A percentile compares a stretch with the other conserved stretches of the same genome.
Evolutionary conservation across 2,329 filamentous ascomycete genomes (phyloP).

Genomic region (Xylaria sp.): DNA sequence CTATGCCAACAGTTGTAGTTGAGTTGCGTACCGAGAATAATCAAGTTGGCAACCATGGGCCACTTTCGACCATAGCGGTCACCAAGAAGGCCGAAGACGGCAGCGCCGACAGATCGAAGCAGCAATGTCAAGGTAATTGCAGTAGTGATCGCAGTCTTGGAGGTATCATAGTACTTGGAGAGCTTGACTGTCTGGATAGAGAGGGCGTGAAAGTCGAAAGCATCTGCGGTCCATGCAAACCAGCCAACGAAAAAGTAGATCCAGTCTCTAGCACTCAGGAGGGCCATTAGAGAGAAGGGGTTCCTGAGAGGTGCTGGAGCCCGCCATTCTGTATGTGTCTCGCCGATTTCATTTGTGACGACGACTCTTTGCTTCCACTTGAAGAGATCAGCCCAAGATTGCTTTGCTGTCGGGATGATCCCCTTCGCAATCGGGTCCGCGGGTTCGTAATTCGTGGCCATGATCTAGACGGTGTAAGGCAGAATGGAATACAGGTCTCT

Average conservation of each 20-base stretch:
- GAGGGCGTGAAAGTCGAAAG: constrained; percentile 85
- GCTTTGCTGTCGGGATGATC: constrained; percentile 70
- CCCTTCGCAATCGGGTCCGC: constrained; percentile 76
- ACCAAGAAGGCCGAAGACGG: constrained; percentile 78
- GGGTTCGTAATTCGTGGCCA: constrained; percentile 41
- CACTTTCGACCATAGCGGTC: constrained; percentile 85
- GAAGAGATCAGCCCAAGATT: constrained; percentile 72
- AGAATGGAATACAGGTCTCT: neutral
- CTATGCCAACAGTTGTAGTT: neutral
- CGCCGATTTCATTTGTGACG: constrained; percentile 71
- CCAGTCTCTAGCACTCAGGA: constrained; percentile 75
- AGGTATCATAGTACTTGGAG: constrained; percentile 62
- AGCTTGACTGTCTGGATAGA: constrained; percentile 82
- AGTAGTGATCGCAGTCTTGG: constrained; percentile 74
- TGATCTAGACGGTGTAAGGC: constrained; percentile 18
- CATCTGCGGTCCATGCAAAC: constrained; percentile 80
- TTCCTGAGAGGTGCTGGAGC: constrained; percentile 73
- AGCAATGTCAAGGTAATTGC: constrained; percentile 81
- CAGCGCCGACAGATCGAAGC: constrained; percentile 78
- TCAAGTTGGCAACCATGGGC: constrained; percentile 85
- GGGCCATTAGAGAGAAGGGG: constrained; percentile 73
- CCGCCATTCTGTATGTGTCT: constrained; percentile 75
- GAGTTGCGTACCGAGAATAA: constrained; percentile 64
- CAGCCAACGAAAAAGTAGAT: constrained; percentile 80
- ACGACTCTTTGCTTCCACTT: constrained; percentile 79